Conservation (phyloP, 805 yeast species). For the Starmerella riodocensis region DNA sequence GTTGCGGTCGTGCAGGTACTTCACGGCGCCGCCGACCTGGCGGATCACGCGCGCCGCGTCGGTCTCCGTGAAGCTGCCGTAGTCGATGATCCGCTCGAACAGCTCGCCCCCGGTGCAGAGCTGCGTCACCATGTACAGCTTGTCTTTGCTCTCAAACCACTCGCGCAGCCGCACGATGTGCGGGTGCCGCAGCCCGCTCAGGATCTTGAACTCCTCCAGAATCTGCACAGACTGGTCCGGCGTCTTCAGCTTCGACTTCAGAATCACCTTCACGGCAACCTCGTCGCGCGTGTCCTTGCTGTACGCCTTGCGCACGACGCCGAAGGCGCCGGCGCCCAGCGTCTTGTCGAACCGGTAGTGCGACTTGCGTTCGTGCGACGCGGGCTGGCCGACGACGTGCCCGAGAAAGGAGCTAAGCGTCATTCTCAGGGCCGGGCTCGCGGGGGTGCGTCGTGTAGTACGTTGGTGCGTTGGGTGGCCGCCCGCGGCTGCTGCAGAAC, state of each 20-base stretch:
- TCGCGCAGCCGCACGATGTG: constrained; percentile 82
- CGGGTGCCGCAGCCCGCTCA: constrained; percentile 60
- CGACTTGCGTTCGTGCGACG: constrained; percentile 49
- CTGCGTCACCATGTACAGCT: constrained; percentile 86
- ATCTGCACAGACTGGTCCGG: constrained; percentile 50
- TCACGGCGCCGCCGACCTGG: constrained; percentile 66
- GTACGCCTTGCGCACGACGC: constrained; percentile 74
- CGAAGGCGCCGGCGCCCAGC: constrained; percentile 90
- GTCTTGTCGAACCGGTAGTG: constrained; percentile 69
- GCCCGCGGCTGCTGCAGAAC: no score
- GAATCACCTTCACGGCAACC: constrained; percentile 80
- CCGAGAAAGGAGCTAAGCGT: constrained; percentile 27
- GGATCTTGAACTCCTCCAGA: constrained; percentile 59
- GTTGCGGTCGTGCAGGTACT: constrained; percentile 58
- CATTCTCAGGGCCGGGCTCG: constrained; percentile 10
- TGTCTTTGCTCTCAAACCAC: constrained; percentile 88
- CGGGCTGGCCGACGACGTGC: constrained; percentile 61
- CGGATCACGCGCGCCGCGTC: constrained; percentile 68
- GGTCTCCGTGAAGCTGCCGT: constrained; percentile 75
- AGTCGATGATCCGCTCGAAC: constrained; percentile 68
- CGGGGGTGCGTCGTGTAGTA: no score
- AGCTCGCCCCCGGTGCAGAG: constrained; percentile 93
- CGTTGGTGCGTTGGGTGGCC: no score
- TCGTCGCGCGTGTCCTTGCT: constrained; percentile 41
- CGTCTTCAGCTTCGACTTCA: constrained; percentile 73